A percentile compares a stretch with the other conserved stretches of the same genome.
These are phyloP conservation scores for Golubevia pallescens DNA, from an alignment of 1,284 basidiomycete genomes.

Conservation along the genomic window DNA sequence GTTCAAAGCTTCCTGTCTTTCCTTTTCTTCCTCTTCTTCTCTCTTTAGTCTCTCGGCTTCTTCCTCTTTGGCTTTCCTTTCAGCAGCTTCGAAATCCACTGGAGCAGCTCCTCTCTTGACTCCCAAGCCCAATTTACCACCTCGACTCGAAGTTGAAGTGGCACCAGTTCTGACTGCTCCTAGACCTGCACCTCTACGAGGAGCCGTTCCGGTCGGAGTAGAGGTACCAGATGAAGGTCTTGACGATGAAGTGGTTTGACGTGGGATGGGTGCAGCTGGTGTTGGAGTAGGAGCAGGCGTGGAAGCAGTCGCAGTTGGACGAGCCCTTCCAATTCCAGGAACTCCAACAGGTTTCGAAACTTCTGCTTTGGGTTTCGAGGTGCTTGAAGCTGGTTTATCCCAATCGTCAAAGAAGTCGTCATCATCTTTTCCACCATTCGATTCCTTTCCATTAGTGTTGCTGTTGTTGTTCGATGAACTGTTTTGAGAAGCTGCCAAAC, in stretches of 20 bases:
- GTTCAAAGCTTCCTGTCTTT: constrained; percentile 21
- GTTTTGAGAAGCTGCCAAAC: constrained; percentile 15
- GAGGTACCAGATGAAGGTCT: too few species aligned
- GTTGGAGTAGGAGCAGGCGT: constrained; percentile 9
- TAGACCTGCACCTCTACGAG: constrained; percentile 8
- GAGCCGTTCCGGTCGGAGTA: neutral
- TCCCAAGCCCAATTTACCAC: constrained; percentile 46
- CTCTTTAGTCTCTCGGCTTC: constrained; percentile 26
- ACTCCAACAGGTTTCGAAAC: constrained; percentile 5
- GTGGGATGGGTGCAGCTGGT: constrained; percentile 31
- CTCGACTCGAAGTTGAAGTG: constrained; percentile 14
- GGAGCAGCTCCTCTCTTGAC: constrained; percentile 42
- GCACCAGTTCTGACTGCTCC: constrained; percentile 26
- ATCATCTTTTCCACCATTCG: constrained; percentile 3
- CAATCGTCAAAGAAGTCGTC: constrained; percentile 25
- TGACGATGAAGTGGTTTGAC: constrained; percentile 22
- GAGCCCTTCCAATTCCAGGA: constrained; percentile 15
- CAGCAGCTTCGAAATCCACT: constrained; percentile 58
- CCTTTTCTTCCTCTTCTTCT: constrained; percentile 35
- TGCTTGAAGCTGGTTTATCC: constrained; percentile 16
- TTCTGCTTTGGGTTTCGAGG: constrained; percentile 19
- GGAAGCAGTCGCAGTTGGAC: constrained; percentile 1
- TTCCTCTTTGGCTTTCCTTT: constrained; percentile 51
- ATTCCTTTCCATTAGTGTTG: neutral
- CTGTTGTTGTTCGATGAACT: neutral